phyloP scores from a whole-genome alignment of 495 filamentous ascomycete genomes.

The Xylaria venustula region DNA sequence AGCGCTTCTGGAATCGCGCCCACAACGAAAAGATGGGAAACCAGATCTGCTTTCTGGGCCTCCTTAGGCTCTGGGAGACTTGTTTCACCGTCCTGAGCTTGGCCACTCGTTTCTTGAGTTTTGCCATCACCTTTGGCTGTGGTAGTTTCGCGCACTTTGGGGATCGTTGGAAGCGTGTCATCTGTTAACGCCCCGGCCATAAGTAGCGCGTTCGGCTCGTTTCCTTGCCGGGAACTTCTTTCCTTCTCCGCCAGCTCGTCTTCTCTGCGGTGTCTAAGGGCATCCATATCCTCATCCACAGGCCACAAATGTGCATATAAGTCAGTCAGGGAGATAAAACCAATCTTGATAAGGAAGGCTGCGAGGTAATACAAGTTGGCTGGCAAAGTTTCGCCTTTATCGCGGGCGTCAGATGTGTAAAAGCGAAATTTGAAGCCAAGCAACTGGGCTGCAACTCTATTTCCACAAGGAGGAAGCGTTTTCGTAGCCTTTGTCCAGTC shows the following conservation, averaged over 20 bases:
- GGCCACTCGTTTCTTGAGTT: constrained; percentile 34
- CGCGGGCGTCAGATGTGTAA: constrained; percentile 74
- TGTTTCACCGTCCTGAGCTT: constrained; percentile 56
- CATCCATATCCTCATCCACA: constrained; percentile 76
- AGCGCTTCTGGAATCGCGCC: constrained; percentile 91
- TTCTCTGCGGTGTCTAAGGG: constrained; percentile 60
- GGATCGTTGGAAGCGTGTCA: constrained; percentile 48
- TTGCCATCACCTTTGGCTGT: constrained; percentile 22
- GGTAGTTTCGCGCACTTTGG: constrained; percentile 34
- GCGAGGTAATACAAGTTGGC: constrained; percentile 89
- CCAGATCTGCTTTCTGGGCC: constrained; percentile 74
- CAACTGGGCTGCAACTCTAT: constrained; percentile 86
- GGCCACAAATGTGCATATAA: constrained; percentile 93
- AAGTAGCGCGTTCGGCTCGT: constrained; percentile 79
- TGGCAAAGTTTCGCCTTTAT: constrained; percentile 66
- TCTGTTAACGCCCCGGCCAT: constrained; percentile 86
- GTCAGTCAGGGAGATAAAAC: constrained; percentile 93
- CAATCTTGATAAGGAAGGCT: constrained; percentile 91
- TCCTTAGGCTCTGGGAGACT: constrained; percentile 78
- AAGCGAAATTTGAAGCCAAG: constrained; percentile 97
- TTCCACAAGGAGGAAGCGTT: constrained; percentile 80
- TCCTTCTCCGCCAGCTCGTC: constrained; percentile 81
- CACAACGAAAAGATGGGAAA: constrained; percentile 83
- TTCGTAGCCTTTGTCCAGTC: constrained; percentile 76
- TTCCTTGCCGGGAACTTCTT: constrained; percentile 59